Evolutionary conservation across 2,329 filamentous ascomycete species (phyloP), one percentile per base, ranked within the genome.

Genomic region (Beauveria pseudobassiana): DNA sequence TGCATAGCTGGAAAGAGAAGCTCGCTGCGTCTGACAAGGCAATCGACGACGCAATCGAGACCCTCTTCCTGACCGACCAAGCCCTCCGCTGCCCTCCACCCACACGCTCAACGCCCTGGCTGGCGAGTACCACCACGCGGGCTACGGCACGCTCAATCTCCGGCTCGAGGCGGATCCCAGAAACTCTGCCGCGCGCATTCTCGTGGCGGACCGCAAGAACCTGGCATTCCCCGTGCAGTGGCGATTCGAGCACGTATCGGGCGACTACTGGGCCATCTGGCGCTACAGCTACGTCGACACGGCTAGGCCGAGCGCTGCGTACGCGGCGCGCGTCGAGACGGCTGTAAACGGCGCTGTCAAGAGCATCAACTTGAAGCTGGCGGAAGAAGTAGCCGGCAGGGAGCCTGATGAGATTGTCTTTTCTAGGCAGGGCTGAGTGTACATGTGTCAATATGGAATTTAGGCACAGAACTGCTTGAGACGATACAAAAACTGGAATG

Each of bases 111-210:
- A 76, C 63, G 63, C 67, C 1, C 62, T 72, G 22, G 65, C 68
- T 1, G 80, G 80, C 3, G 76, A 71, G 1, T 82, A 81, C 64
- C 74, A 69, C 63, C 72, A 81, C 59, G 72, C 74, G 1, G 78
- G 73, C 3, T 81, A 80, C 68, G 69, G 68, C 22, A 63, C 52
- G 1, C 54, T 73, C 12, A 61, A 64, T 0, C 62, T 74, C 5
- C 59, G 60, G 1, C 63, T 62, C 10, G 62, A 65, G 8, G 48
- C 64, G 8, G 52, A 68, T 16, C 64, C 65, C 0, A 34, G 63
- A 3, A 61, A 65, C 20, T 24, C 50, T 2, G 57, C 46, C 3
- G 52, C 68, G 24, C 61, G 55, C 40, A 67, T 69, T 1, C 66
- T 73, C 2, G 62, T 69, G 3, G 67, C 67, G 0, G 64, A 70